Conservation (phyloP, 441 rosid genomes). For the Brassica hybrid region DNA sequence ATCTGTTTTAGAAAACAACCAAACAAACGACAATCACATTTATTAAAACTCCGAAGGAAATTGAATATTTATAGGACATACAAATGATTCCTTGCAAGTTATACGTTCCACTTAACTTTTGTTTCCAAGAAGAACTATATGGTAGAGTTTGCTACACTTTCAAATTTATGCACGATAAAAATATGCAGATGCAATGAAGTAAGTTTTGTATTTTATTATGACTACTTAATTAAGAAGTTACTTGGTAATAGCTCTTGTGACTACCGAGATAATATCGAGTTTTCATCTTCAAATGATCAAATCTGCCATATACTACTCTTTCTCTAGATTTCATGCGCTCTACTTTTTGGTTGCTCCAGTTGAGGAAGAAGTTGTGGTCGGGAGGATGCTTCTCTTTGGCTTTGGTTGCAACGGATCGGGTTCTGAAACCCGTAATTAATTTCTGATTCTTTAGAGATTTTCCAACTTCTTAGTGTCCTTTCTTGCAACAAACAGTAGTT, state of each 20-base stretch:
- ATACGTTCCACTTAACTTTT: background rate
- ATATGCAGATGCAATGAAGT: background rate
- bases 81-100: background rate
- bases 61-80: background rate
- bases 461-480: background rate
- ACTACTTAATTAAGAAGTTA: background rate
- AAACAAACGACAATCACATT: background rate
- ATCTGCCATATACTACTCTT: background rate
- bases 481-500: background rate
- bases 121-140: background rate
- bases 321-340: background rate
- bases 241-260: conserved; percentile 3
- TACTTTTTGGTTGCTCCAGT: background rate
- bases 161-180: background rate
- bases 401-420: background rate
- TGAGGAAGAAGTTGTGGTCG: background rate
- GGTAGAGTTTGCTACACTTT: conserved; percentile 2
- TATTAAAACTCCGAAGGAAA: background rate
- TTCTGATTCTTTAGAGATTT: background rate
- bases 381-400: background rate
- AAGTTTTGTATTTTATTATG: background rate
- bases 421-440: background rate
- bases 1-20: background rate
- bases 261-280: background rate
- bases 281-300: background rate